These are phyloP conservation scores for Artemisia annua DNA, from an alignment of 129 eudicot species.

Conservation along the genomic window DNA sequence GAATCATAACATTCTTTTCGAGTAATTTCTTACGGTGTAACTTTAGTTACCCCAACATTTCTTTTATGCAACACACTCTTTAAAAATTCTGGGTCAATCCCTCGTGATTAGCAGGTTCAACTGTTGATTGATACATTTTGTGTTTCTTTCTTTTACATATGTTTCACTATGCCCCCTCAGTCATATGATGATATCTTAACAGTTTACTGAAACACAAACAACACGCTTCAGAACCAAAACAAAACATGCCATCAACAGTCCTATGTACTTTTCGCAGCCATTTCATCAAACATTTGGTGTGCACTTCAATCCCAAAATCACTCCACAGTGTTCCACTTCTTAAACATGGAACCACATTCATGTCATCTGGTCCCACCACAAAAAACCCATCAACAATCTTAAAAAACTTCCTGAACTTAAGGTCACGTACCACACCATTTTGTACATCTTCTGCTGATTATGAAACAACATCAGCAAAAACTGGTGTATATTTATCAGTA, in stretches of 20 bases:
- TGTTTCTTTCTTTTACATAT: too few relatives aligned
- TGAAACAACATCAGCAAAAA: constrained; percentile 19
- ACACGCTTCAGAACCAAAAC: background rate
- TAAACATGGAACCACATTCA: background rate
- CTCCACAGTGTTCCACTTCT: constrained; percentile 10
- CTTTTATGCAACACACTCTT: too few relatives aligned
- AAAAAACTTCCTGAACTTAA: constrained; percentile 13
- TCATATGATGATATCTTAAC: too few relatives aligned
- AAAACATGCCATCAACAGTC: constrained; percentile 25
- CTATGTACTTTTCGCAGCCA: constrained; percentile 47
- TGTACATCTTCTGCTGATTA: constrained; percentile 38
- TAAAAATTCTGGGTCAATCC: too few relatives aligned
- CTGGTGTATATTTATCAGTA: constrained; percentile 55
- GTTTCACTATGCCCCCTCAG: too few relatives aligned
- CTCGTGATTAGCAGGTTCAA: too few relatives aligned
- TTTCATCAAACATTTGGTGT: constrained; percentile 69
- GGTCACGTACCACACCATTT: constrained; percentile 31
- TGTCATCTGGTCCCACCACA: constrained; percentile 15
- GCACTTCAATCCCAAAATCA: constrained; percentile 35
- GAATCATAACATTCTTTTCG: too few relatives aligned
- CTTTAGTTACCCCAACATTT: too few relatives aligned
- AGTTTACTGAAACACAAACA: too few relatives aligned
- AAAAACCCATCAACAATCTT: constrained; percentile 13
- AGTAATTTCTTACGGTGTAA: too few relatives aligned
- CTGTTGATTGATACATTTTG: too few relatives aligned